Evolutionary conservation across 208 protist species (phyloP).

Genomic region (Crithidia thermophila): DNA sequence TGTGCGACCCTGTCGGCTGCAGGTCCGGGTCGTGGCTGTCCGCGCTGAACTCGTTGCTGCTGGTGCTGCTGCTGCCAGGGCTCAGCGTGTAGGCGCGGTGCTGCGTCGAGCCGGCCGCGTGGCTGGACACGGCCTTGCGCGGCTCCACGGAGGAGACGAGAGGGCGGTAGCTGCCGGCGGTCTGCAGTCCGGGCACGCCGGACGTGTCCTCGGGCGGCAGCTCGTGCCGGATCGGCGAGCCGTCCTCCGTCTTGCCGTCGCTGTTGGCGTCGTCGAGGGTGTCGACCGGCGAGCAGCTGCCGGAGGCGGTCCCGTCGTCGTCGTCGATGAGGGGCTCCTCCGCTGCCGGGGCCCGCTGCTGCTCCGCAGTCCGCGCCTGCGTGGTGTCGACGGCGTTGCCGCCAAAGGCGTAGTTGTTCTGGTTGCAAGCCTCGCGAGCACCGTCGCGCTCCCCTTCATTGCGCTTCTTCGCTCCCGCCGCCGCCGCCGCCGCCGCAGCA

Average conservation of each 20-base stretch:
- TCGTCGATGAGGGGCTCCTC: not conserved
- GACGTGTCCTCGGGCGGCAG: conserved; percentile 10
- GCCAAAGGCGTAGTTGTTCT: conserved; percentile 14
- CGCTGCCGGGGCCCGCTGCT: conserved; percentile 1
- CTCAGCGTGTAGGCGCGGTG: conserved; percentile 6
- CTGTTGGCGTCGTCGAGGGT: conserved; percentile 28
- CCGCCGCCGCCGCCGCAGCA: no score
- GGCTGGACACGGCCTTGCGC: conserved; percentile 13
- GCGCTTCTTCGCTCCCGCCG: conserved; percentile 4
- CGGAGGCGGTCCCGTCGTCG: conserved; percentile 6
- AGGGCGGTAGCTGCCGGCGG: conserved; percentile 34
- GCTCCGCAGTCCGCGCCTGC: conserved; percentile 5
- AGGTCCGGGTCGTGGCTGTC: conserved; percentile 24
- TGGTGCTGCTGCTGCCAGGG: conserved; percentile 19
- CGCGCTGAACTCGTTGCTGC: conserved; percentile 23
- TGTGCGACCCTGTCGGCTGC: conserved; percentile 32
- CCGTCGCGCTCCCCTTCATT: conserved; percentile 1
- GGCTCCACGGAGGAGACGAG: conserved; percentile 33
- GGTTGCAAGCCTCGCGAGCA: not conserved
- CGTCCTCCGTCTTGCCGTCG: conserved; percentile 24
- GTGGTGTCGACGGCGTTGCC: not conserved
- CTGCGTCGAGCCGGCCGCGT: conserved; percentile 6
- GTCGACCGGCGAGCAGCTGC: conserved; percentile 29
- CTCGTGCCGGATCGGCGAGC: not conserved
- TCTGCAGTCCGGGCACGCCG: conserved; percentile 21